These are phyloP conservation scores for Fusarium succisae DNA, from an alignment of 2,329 filamentous ascomycete species.

Conservation along the genomic window DNA sequence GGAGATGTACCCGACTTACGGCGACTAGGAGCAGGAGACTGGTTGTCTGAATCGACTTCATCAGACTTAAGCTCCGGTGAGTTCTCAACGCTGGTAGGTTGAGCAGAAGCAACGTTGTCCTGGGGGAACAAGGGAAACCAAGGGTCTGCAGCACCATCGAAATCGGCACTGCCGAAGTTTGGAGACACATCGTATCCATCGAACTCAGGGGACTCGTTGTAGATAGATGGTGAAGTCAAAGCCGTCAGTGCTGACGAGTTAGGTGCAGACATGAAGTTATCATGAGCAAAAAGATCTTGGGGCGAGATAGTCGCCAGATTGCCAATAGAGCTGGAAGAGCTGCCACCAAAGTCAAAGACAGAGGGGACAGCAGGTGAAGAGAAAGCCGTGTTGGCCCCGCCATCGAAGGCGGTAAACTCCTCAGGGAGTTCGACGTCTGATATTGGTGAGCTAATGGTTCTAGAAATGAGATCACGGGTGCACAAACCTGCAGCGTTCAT, in stretches of 20 bases:
- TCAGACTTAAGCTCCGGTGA: conserved; percentile 58
- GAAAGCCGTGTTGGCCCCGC: conserved; percentile 60
- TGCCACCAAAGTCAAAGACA: conserved; percentile 61
- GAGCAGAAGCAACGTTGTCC: conserved; percentile 45
- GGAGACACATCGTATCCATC: conserved; percentile 83
- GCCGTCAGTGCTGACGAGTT: conserved; percentile 85
- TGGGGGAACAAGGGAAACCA: conserved; percentile 82
- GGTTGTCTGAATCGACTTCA: conserved; percentile 58
- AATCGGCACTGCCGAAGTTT: conserved; percentile 71
- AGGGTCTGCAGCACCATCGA: conserved; percentile 60
- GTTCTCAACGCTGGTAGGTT: conserved; percentile 45
- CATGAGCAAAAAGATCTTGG: conserved; percentile 78
- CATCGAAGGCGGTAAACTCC: conserved; percentile 67
- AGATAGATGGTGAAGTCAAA: conserved; percentile 84
- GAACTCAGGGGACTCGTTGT: conserved; percentile 79
- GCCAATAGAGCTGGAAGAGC: conserved; percentile 59
- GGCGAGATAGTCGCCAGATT: conserved; percentile 82
- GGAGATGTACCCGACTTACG: conserved; percentile 60
- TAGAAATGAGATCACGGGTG: not conserved
- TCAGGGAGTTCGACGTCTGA: conserved; percentile 67
- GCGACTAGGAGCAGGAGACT: conserved; percentile 50
- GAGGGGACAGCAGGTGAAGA: conserved; percentile 62
- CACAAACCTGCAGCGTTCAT: conserved; percentile 56
- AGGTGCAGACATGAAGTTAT: conserved; percentile 77
- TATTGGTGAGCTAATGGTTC: conserved; percentile 46